phyloP scores from a whole-genome alignment of 2,329 filamentous ascomycete genomes.

The Aspergillus udagawae region DNA sequence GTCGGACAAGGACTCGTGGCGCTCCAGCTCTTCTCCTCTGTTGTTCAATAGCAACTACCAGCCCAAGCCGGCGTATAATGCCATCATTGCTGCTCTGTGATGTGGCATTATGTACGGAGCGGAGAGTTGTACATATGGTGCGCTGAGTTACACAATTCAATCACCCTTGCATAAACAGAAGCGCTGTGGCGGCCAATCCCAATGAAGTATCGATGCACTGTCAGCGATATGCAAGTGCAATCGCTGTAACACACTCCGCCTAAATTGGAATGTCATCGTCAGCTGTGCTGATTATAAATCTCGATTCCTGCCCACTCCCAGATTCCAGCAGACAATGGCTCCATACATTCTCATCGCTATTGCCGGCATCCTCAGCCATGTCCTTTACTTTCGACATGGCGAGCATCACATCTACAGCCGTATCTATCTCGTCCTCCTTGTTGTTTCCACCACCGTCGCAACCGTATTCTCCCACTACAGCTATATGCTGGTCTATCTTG shows the following conservation, averaged over 20 bases:
- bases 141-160: background rate
- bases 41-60: slow-evolving; percentile 41
- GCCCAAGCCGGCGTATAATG: slow-evolving; percentile 41
- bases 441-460: background rate
- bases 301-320: background rate
- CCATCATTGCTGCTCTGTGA: slow-evolving; percentile 9
- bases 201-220: background rate
- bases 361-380: slow-evolving; percentile 8
- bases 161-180: background rate
- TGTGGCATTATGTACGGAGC: no score
- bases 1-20: slow-evolving; percentile 43
- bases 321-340: background rate
- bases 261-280: background rate
- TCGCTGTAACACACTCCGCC: background rate
- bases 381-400: slow-evolving; percentile 15
- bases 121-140: background rate
- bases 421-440: slow-evolving; percentile 9
- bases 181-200: no score
- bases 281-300: background rate
- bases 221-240: background rate
- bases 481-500: background rate
- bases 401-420: slow-evolving; percentile 16
- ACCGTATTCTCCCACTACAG: background rate
- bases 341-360: background rate
- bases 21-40: slow-evolving; percentile 33